These are phyloP conservation scores for Cinnamomum micranthum DNA, from an alignment of 164 flowering plant genomes.

Conservation along the genomic window DNA sequence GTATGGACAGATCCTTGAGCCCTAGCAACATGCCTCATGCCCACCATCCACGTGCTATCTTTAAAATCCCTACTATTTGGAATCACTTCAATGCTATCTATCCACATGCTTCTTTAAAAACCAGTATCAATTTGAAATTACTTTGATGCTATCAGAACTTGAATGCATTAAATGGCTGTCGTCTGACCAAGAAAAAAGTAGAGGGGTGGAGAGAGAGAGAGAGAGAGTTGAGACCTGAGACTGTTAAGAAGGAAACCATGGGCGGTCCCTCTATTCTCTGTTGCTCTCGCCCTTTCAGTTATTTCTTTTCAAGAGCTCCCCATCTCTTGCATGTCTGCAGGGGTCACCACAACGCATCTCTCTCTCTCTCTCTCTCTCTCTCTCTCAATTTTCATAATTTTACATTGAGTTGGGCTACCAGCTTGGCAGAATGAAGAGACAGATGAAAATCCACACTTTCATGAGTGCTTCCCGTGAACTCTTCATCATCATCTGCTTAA, in stretches of 20 bases:
- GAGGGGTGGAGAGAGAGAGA: neutral
- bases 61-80: too few relatives aligned
- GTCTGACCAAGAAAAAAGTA: constrained; percentile 8
- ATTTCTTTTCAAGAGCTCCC: neutral
- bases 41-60: too few relatives aligned
- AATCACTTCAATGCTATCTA: too few relatives aligned
- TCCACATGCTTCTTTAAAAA: too few relatives aligned
- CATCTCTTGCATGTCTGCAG: neutral
- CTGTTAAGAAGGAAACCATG: too few relatives aligned
- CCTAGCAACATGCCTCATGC: too few relatives aligned
- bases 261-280: neutral
- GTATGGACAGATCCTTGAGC: too few relatives aligned
- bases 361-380: constrained; percentile 5
- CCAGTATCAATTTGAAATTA: too few relatives aligned
- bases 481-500: neutral
- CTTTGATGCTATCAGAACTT: too few relatives aligned
- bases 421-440: constrained; percentile 1
- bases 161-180: neutral
- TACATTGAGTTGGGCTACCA: neutral
- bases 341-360: neutral
- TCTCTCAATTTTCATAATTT: too few relatives aligned
- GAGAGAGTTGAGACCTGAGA: too few relatives aligned
- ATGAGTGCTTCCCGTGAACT: neutral
- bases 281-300: neutral
- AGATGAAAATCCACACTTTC: neutral